Evolutionary conservation across 768 basidiomycete genomes (phyloP).

Genomic region (Russula virescens): DNA sequence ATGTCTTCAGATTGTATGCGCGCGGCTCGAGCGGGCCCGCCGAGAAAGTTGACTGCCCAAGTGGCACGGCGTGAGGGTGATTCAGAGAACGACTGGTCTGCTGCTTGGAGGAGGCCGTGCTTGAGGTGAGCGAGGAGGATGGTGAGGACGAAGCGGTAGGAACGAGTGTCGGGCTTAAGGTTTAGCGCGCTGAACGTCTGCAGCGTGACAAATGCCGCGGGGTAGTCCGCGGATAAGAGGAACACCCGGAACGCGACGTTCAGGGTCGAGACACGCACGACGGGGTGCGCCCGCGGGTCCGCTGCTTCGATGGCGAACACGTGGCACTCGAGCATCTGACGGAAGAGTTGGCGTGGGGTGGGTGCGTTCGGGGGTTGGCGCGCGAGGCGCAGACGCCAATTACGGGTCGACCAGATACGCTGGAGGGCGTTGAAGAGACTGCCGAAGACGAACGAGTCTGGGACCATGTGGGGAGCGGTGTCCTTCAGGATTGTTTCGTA

Average conservation of each 20-base stretch:
- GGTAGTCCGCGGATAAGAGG: slow-evolving; percentile 19
- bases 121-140: slow-evolving; percentile 14
- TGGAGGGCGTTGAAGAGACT: slow-evolving; percentile 23
- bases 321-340: slow-evolving; percentile 23
- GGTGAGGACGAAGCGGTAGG: slow-evolving; percentile 20
- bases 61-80: not conserved
- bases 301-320: not conserved
- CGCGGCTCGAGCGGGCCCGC: not conserved
- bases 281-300: not conserved
- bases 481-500: slow-evolving; percentile 38
- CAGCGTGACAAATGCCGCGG: slow-evolving; percentile 16
- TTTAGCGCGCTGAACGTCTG: slow-evolving; percentile 8
- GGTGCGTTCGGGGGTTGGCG: slow-evolving; percentile 3
- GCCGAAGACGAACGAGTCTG: slow-evolving; percentile 25
- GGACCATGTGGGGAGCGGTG: slow-evolving; percentile 32
- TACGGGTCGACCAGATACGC: not conserved
- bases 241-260: slow-evolving; percentile 21
- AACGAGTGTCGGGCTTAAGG: slow-evolving; percentile 12
- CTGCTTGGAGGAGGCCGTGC: not conserved
- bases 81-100: no score
- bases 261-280: slow-evolving; percentile 12
- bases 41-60: slow-evolving; percentile 18
- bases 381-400: not conserved
- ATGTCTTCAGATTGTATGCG: not conserved
- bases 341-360: slow-evolving; percentile 18